Conservation (phyloP, 148 eudicot species). For the Rhododendron henanense region DNA sequence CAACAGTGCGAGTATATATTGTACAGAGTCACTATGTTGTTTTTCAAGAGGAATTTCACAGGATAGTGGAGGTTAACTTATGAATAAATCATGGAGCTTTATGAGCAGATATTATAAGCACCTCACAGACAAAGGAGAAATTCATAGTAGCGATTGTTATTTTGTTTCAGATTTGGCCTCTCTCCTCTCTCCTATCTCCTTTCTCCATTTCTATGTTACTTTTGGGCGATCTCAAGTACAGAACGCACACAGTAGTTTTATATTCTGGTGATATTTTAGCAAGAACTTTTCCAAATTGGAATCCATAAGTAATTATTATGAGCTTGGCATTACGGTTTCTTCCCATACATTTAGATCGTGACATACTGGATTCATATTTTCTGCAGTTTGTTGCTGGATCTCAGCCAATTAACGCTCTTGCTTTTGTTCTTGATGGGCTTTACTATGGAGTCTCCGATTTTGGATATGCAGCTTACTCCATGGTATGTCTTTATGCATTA, state of each 20-base stretch:
- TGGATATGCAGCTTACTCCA: slow-evolving; percentile 83
- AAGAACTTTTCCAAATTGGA: no score
- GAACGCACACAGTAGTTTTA: no score
- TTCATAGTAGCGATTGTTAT: background rate
- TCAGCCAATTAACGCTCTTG: slow-evolving; percentile 89
- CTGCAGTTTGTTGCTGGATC: slow-evolving; percentile 58
- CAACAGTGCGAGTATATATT: background rate
- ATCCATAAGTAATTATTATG: no score
- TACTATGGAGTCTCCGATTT: slow-evolving; percentile 96
- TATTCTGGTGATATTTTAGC: no score
- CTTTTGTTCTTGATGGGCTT: slow-evolving; percentile 20
- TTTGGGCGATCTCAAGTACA: no score
- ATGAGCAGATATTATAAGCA: background rate
- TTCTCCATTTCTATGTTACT: background rate
- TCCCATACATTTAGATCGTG: no score
- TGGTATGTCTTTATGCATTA: slow-evolving; percentile 38
- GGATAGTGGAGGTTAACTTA: background rate
- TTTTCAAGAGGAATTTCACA: background rate
- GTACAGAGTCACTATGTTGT: background rate
- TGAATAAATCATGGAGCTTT: slow-evolving; percentile 3
- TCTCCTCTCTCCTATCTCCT: background rate
- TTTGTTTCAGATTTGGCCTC: background rate
- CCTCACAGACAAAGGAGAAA: background rate
- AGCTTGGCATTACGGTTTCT: no score
- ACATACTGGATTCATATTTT: no score